Conservation (phyloP, 1,139 yeast species). For the Diutina mesorugosa region DNA sequence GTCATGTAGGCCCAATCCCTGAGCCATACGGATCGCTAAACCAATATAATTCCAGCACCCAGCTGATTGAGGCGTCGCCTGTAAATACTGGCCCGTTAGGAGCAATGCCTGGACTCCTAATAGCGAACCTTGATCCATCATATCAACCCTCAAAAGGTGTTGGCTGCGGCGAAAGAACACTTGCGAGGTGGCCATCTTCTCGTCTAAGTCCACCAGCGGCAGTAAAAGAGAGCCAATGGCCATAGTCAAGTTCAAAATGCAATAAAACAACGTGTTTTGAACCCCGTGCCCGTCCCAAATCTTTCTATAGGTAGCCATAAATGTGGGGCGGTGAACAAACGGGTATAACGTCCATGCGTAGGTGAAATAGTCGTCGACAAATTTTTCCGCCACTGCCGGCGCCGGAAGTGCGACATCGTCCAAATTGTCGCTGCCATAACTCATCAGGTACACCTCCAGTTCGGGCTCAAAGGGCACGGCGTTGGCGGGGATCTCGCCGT, state of each 20-base stretch:
- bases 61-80: background rate
- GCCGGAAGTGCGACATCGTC: background rate
- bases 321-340: background rate
- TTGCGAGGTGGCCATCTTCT: background rate
- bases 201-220: background rate
- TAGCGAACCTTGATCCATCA: background rate
- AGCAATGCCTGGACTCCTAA: background rate
- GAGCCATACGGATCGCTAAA: background rate
- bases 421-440: background rate
- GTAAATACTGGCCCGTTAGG: background rate
- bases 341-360: constrained; percentile 1
- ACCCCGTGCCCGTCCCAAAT: background rate
- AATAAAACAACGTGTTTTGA: background rate
- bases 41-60: constrained; percentile 2
- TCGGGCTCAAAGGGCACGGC: background rate
- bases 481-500: background rate
- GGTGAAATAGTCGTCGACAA: background rate
- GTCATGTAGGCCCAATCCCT: background rate
- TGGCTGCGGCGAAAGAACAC: background rate
- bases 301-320: background rate
- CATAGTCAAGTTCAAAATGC: background rate
- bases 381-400: background rate
- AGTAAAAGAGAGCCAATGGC: background rate
- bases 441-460: background rate
- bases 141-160: background rate